phyloP scores from a whole-genome alignment of 306 rosid genomes.

The Cicer judaicum region DNA sequence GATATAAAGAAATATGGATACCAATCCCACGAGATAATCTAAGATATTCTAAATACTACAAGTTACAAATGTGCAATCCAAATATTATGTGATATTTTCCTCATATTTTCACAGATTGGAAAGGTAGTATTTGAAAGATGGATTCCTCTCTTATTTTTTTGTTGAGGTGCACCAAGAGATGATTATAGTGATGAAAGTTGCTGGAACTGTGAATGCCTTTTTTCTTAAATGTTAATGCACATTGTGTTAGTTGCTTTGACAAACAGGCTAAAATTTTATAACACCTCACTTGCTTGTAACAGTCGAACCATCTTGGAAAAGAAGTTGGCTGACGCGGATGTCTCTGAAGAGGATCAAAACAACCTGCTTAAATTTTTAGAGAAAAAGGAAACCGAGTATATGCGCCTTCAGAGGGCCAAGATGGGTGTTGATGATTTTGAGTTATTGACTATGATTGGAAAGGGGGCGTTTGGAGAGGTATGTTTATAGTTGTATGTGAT shows the following conservation, averaged over 20 bases:
- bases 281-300: conserved; percentile 39
- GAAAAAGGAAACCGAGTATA: conserved; percentile 98
- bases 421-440: conserved; percentile 97
- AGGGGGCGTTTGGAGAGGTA: conserved; percentile 99
- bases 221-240: conserved; percentile 35
- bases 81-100: not conserved
- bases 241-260: conserved; percentile 23
- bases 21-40: not conserved
- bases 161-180: conserved; percentile 16
- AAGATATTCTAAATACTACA: not conserved
- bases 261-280: conserved; percentile 17
- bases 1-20: not conserved
- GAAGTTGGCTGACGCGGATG: conserved; percentile 99
- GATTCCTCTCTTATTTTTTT: conserved; percentile 14
- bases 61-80: not conserved
- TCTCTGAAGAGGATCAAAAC: conserved; percentile 96
- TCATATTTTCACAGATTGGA: not conserved
- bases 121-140: conserved; percentile 11
- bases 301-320: conserved; percentile 84
- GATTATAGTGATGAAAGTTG: conserved; percentile 24
- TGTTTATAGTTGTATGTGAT: conserved; percentile 25
- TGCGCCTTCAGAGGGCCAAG: conserved; percentile 98
- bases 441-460: conserved; percentile 94
- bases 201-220: conserved; percentile 34
- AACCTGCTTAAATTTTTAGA: conserved; percentile 88